Conservation (phyloP, 2,329 filamentous ascomycete species). For the Phoma sp. region DNA sequence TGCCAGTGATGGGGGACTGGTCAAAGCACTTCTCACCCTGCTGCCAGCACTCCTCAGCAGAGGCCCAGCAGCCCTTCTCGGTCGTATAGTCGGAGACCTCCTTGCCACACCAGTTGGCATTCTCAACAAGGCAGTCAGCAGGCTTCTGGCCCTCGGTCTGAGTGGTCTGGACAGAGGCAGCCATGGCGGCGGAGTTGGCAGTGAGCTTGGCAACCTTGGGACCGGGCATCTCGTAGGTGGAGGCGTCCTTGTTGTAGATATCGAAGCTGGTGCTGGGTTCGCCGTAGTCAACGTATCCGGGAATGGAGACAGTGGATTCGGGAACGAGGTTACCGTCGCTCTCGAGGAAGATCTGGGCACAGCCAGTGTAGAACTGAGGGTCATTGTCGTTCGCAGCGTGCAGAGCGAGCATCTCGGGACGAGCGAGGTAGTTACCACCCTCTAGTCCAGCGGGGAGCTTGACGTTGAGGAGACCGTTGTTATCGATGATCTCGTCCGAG, state of each 20-base stretch:
- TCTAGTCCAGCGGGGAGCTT: slow-evolving; percentile 67
- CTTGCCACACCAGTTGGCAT: slow-evolving; percentile 75
- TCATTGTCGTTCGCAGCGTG: slow-evolving; percentile 64
- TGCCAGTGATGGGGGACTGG: slow-evolving; percentile 65
- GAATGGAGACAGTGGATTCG: slow-evolving; percentile 67
- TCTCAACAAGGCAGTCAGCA: slow-evolving; percentile 65
- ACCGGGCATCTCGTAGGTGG: slow-evolving; percentile 62
- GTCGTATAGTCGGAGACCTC: slow-evolving; percentile 65
- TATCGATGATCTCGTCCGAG: slow-evolving; percentile 71
- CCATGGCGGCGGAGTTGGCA: slow-evolving; percentile 21
- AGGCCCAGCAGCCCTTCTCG: slow-evolving; percentile 66
- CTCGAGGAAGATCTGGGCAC: slow-evolving; percentile 73
- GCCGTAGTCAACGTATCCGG: slow-evolving; percentile 66
- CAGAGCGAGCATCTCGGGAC: slow-evolving; percentile 73
- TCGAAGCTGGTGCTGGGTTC: slow-evolving; percentile 69
- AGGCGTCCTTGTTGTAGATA: slow-evolving; percentile 61
- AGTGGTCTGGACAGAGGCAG: slow-evolving; percentile 20
- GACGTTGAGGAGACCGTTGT: slow-evolving; percentile 69
- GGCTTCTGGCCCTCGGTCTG: slow-evolving; percentile 64
- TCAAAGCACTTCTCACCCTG: slow-evolving; percentile 69
- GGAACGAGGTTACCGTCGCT: slow-evolving; percentile 58
- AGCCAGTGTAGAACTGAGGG: slow-evolving; percentile 76
- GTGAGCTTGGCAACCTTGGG: slow-evolving; percentile 61
- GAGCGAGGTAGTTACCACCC: slow-evolving; percentile 73
- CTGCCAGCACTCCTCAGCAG: slow-evolving; percentile 56